Percentiles rank a stretch among this genome's conserved stretches.
Conservation (phyloP, 1,284 basidiomycete species). For the Cutaneotrichosporon mucoides region DNA sequence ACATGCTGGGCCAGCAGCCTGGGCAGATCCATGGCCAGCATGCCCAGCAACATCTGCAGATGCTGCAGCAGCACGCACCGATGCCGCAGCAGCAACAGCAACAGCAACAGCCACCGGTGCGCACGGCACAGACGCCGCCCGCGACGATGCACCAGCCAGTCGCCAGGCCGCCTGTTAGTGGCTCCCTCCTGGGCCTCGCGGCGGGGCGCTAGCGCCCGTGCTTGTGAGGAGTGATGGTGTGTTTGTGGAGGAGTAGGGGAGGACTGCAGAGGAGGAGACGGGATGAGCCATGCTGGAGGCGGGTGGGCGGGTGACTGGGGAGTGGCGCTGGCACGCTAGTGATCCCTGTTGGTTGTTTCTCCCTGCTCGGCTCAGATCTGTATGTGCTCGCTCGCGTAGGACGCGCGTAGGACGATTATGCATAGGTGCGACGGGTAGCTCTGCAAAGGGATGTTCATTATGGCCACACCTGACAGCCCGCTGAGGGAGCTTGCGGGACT, state of each 20-base stretch:
- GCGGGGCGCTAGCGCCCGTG: background rate
- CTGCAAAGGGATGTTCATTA: too few relatives aligned
- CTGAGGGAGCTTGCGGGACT: too few relatives aligned
- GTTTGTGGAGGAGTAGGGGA: background rate
- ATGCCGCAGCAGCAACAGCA: background rate
- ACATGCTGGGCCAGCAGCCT: background rate
- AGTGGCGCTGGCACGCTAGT: too few relatives aligned
- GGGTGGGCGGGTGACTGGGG: too few relatives aligned
- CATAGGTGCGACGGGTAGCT: too few relatives aligned
- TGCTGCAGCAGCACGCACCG: background rate
- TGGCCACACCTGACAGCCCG: too few relatives aligned
- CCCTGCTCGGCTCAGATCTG: too few relatives aligned
- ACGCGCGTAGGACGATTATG: too few relatives aligned
- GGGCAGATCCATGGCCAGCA: background rate
- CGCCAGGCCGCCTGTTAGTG: constrained; percentile 20
- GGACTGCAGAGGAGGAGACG: too few relatives aligned
- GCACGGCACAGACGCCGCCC: constrained; percentile 1
- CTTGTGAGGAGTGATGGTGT: background rate
- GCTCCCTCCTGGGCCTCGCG: constrained; percentile 15
- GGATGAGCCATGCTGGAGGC: too few relatives aligned
- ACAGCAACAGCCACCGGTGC: background rate
- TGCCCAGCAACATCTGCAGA: background rate
- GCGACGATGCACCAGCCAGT: constrained; percentile 22
- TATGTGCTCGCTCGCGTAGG: too few relatives aligned
- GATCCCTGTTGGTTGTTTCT: too few relatives aligned